Evolutionary conservation across 2,329 filamentous ascomycete genomes (phyloP), one percentile per base, ranked within the genome.

Genomic region (Aspergillus melleus): DNA sequence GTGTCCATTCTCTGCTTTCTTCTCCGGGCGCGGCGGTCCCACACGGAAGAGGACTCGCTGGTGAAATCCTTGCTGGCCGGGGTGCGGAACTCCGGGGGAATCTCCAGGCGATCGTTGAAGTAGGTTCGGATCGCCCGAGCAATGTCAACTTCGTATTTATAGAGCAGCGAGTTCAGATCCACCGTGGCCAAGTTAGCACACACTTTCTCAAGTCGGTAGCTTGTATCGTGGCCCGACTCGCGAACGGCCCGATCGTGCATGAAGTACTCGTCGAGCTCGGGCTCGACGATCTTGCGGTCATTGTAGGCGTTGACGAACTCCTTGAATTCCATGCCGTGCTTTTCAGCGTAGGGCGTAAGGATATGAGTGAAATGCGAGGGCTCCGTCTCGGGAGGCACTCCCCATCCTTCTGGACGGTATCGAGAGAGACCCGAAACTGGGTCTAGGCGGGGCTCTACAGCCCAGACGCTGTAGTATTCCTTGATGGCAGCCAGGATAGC

Each of bases 81-180:
- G 26, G 87, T 85, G 67, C 89, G 91, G 79, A 92, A 98, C 65
- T 96, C 93, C 0, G 82, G 83, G 0, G 94, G 93, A 49, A 99
- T 88, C n/a, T 82, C 80, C 4, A 99, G 84, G 67, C 85, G 88
- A 76, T 98, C 94, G 57, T 86, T 85, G 76, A 98, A 98, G 67
- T 92, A 83, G 52, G 84, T 90, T 58, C 91, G 90, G 68, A 99
- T 96, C 9, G 88, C 90, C 62, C 90, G 87, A 2, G 91, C 89
- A 73, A 99, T 97, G 70, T 99, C 95, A 30, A 88, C 88, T 78
- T 99, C 95, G 72, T 98, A 98, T 78, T 98, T 98, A 85, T 95
- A 99, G 29, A 99, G 81, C 30, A 96, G 83, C 29, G 92, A 95
- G 79, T 99, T 98, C 57, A 98, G 84, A 72, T 99, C 95, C 60